Evolutionary conservation across 208 protist species (phyloP).

Genomic region (Naegleria fowleri): DNA sequence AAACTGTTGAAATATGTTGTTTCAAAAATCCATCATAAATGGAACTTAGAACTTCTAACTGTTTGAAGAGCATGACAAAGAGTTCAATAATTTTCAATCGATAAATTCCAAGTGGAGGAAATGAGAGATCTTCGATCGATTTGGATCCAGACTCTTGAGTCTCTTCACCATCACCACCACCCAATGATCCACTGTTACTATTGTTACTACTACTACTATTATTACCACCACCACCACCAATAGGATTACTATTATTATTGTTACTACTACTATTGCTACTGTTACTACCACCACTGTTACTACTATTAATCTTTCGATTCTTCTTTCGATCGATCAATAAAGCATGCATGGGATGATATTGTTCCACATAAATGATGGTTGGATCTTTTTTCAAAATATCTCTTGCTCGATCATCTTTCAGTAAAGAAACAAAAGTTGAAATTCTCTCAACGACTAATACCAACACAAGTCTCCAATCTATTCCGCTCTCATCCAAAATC

Average conservation of each 20-base stretch:
- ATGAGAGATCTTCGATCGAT: not conserved
- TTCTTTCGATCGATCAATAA: not conserved
- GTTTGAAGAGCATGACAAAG: not conserved
- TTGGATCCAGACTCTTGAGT: no score
- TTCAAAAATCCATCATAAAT: not conserved
- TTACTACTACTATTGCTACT: no score
- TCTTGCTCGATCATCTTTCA: not conserved
- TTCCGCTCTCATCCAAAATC: not conserved
- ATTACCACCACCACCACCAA: no score
- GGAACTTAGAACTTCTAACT: not conserved
- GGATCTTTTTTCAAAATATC: not conserved
- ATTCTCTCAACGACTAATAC: not conserved
- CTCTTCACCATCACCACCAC: no score
- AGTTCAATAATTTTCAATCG: conserved; percentile 8
- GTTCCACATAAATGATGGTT: not conserved
- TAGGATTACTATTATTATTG: no score
- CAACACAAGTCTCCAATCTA: not conserved
- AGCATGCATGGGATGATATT: not conserved
- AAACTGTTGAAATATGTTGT: no score
- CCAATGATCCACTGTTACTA: no score
- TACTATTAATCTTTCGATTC: not conserved
- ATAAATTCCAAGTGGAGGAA: not conserved
- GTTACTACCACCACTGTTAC: no score
- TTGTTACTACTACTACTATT: no score
- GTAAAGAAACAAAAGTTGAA: not conserved